phyloP scores from a whole-genome alignment of 2,329 filamentous ascomycete genomes.

The Hypoxylon sp. region DNA sequence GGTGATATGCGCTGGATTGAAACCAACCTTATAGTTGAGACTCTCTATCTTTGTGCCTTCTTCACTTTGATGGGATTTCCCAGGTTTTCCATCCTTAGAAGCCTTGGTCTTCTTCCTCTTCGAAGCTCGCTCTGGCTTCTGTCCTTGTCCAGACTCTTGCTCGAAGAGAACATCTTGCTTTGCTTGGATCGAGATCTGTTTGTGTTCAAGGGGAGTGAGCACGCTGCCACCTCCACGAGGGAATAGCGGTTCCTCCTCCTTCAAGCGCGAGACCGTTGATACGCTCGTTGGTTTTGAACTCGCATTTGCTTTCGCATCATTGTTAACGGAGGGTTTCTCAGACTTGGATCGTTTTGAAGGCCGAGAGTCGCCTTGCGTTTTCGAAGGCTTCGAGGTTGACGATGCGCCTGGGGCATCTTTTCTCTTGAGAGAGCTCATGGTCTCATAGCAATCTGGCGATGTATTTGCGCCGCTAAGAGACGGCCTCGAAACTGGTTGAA shows the following conservation, averaged over 20 bases:
- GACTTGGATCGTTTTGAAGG: conserved; percentile 65
- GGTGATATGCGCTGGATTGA: conserved; percentile 37
- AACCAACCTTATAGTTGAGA: conserved; percentile 85
- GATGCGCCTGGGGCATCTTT: conserved; percentile 70
- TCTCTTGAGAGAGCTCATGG: conserved; percentile 71
- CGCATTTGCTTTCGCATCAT: conserved; percentile 52
- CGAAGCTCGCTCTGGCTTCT: conserved; percentile 59
- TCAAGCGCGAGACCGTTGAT: conserved; percentile 63
- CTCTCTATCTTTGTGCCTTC: conserved; percentile 82
- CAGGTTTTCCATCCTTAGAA: conserved; percentile 66
- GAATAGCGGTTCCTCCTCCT: conserved; percentile 90
- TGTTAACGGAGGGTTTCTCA: conserved; percentile 54
- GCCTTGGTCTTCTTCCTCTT: conserved; percentile 71
- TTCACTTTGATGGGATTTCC: conserved; percentile 68
- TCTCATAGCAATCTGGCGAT: conserved; percentile 49
- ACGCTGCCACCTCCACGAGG: conserved; percentile 92
- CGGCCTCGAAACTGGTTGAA: conserved; percentile 21
- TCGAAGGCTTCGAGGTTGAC: conserved; percentile 64
- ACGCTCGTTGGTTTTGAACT: conserved; percentile 51
- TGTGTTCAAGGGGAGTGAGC: conserved; percentile 92
- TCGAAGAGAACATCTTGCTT: conserved; percentile 93
- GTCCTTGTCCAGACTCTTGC: conserved; percentile 73
- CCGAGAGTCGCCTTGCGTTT: conserved; percentile 62
- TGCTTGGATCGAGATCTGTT: conserved; percentile 95
- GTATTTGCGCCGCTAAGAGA: conserved; percentile 21